Evolutionary conservation across 106 monocot species (phyloP), one percentile per base, ranked within the genome.

Genomic region (Chionographis japonica): DNA sequence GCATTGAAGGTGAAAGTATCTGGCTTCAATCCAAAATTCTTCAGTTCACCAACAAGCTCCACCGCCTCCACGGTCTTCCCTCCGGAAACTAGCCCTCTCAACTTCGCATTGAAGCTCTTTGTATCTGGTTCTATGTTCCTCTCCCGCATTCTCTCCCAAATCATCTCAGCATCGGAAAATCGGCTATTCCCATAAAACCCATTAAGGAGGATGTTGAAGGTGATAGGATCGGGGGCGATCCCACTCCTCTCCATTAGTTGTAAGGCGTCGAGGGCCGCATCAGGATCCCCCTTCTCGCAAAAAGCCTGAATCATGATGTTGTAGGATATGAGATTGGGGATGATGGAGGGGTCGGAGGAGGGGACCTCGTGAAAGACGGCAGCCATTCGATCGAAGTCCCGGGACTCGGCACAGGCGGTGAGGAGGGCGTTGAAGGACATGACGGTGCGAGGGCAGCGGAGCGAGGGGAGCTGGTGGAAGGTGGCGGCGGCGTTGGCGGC

Each of bases 351-450:
- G 41, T 69, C 65, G 7, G 68, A 72, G 43, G 53, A 53, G 2
- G 78, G 80, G 56, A 84, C 39, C 3, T 59, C 60, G 12, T 40
- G 14, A 62, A 86, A 81, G 6, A 74, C 52, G 1, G 63, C 52
- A 16, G 46, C 49, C 4, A 87, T 52, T 9, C 50, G 18, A 6
- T 79, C 70, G 36, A 65, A 59, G 40, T 81, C 71, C 4, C 70
- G 66, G 15, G 74, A 37, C 40, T 74, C 72, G 20, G 16, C 37
- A 18, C 20, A 75, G 12, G 4, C 80, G n/a, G 68, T 58, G 69
- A 86, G 73, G 57, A 90, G 68, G 50, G 84, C 83, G 53, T 90
- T 90, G 72, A 90, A 87, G 50, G 84, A 78, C 54, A 53, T 66
- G 62, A 76, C 72, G 20, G 72, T 60, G 17, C 68, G 80, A 10